phyloP scores from a whole-genome alignment of 2,329 filamentous ascomycete species.

The Microcyclospora tardicrescens region DNA sequence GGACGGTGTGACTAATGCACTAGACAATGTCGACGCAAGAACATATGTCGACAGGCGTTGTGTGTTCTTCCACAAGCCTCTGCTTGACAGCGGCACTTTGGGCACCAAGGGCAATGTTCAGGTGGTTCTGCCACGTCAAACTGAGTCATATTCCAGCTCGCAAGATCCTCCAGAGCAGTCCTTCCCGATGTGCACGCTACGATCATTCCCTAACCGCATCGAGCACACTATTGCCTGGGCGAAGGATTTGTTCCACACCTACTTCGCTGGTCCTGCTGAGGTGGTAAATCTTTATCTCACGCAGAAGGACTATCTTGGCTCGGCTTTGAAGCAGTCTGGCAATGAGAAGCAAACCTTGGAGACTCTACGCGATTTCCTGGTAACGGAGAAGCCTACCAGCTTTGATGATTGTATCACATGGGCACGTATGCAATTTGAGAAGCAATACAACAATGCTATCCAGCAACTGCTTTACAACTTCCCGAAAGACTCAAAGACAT shows the following conservation, averaged over 20 bases:
- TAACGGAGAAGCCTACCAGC: slow-evolving; percentile 77
- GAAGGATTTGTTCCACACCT: slow-evolving; percentile 86
- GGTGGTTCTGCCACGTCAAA: slow-evolving; percentile 78
- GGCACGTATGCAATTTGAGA: slow-evolving; percentile 88
- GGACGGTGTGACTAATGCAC: slow-evolving; percentile 88
- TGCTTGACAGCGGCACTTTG: slow-evolving; percentile 94
- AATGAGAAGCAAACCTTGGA: slow-evolving; percentile 92
- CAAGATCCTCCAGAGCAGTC: slow-evolving; percentile 97
- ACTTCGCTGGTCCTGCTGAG: slow-evolving; percentile 86
- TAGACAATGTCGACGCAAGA: slow-evolving; percentile 94
- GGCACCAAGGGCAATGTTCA: slow-evolving; percentile 98
- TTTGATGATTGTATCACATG: slow-evolving; percentile 96
- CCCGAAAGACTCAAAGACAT: slow-evolving; percentile 83
- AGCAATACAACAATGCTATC: slow-evolving; percentile 93
- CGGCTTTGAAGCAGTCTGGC: slow-evolving; percentile 78
- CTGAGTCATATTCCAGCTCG: slow-evolving; percentile 93
- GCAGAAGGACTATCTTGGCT: slow-evolving; percentile 79
- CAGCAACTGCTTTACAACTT: slow-evolving; percentile 95
- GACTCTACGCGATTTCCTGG: slow-evolving; percentile 77
- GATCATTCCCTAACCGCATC: slow-evolving; percentile 95
- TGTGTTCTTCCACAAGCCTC: slow-evolving; percentile 94
- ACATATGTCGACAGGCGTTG: slow-evolving; percentile 94
- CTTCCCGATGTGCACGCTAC: slow-evolving; percentile 96
- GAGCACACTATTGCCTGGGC: slow-evolving; percentile 99
- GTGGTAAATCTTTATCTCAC: slow-evolving; percentile 82